These are phyloP conservation scores for Endotrypanum monterogeii DNA, from an alignment of 208 protist genomes.

Conservation along the genomic window DNA sequence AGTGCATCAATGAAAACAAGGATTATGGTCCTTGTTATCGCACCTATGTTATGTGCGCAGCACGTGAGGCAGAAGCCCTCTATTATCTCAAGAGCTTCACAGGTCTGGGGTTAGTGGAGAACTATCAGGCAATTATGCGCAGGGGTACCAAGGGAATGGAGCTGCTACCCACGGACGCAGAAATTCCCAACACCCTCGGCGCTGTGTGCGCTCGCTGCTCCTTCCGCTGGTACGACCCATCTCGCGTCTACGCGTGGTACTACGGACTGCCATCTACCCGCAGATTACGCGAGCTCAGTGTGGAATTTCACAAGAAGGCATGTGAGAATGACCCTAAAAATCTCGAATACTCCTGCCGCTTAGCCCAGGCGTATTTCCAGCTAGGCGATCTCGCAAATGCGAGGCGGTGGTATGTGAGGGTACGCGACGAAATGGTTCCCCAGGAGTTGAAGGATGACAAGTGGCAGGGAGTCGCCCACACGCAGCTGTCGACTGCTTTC, in stretches of 20 bases:
- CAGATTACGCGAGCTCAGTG: constrained; percentile 53
- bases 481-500: constrained; percentile 79
- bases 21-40: constrained; percentile 85
- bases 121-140: constrained; percentile 82
- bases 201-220: constrained; percentile 77
- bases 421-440: constrained; percentile 86
- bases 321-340: constrained; percentile 66
- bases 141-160: constrained; percentile 66
- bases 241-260: constrained; percentile 53
- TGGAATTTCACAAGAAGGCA: constrained; percentile 63
- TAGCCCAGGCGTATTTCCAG: constrained; percentile 85
- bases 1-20: constrained; percentile 87
- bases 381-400: constrained; percentile 70
- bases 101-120: constrained; percentile 74
- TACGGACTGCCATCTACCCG: constrained; percentile 56
- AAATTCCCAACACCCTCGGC: constrained; percentile 74
- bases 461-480: constrained; percentile 85
- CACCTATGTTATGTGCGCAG: constrained; percentile 79
- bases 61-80: constrained; percentile 72
- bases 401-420: constrained; percentile 79
- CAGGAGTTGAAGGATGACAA: constrained; percentile 69
- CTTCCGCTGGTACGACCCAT: constrained; percentile 73
- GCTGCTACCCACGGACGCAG: constrained; percentile 66
- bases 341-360: constrained; percentile 80
- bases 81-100: constrained; percentile 79